Conservation (phyloP, 1,284 basidiomycete genomes). For the Rhodotorula mucilaginosa region DNA sequence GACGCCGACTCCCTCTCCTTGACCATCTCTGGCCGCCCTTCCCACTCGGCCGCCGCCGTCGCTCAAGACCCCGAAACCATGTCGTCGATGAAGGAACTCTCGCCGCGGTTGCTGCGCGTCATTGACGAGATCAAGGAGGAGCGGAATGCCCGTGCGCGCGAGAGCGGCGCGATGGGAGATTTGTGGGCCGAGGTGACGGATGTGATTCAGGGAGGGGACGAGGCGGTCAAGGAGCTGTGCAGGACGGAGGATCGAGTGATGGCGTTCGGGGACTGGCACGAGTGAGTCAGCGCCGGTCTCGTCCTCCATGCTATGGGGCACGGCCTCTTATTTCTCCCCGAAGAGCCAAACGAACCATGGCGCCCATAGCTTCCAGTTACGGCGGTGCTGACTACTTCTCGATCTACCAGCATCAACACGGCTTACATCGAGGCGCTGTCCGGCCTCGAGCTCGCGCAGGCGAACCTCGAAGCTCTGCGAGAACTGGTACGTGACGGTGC, state of each 20-base stretch:
- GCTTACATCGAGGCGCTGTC: slow-evolving; percentile 26
- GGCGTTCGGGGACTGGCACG: slow-evolving; percentile 21
- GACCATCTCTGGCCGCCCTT: slow-evolving; percentile 18
- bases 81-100: slow-evolving; percentile 4
- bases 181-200: slow-evolving; percentile 3
- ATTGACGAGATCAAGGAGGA: slow-evolving; percentile 13
- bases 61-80: neutral
- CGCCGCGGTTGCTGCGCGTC: slow-evolving; percentile 6
- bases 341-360: too few species aligned
- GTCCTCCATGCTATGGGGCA: too few species aligned
- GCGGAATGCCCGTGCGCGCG: neutral
- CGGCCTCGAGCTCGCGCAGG: slow-evolving; percentile 19
- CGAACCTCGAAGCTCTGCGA: slow-evolving; percentile 20
- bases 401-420: slow-evolving; percentile 9
- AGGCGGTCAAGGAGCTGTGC: neutral
- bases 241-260: slow-evolving; percentile 9
- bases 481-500: slow-evolving; percentile 6
- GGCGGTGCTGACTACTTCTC: neutral
- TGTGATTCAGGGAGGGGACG: neutral
- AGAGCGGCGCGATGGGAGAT: neutral
- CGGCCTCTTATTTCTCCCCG: too few species aligned
- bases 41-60: neutral
- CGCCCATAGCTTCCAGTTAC: too few species aligned
- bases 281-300: slow-evolving; percentile 3
- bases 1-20: slow-evolving; percentile 21